These are phyloP conservation scores for Xylaria sp. DNA, from an alignment of 2,329 filamentous ascomycete genomes.

Conservation along the genomic window DNA sequence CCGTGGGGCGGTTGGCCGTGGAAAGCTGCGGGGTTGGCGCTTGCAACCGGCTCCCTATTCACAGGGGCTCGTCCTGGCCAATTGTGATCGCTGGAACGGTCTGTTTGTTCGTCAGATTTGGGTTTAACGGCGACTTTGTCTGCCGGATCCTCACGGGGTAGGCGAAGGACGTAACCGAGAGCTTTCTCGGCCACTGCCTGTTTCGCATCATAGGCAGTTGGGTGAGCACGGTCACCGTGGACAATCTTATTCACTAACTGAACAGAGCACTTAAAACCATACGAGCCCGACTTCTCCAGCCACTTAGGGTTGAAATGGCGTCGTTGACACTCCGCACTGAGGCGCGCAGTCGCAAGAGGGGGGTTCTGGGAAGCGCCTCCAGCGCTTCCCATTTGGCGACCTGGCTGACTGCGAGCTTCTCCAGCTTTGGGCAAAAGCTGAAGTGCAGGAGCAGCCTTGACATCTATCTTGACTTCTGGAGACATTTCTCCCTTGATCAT, in stretches of 20 bases:
- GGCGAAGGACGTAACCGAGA: conserved; percentile 31
- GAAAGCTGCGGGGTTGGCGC: conserved; percentile 6
- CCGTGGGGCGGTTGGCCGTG: conserved; percentile 18
- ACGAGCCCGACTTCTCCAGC: conserved; percentile 31
- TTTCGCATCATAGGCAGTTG: conserved; percentile 42
- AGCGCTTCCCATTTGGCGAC: conserved; percentile 1
- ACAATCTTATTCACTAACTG: conserved; percentile 36
- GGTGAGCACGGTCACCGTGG: conserved; percentile 28
- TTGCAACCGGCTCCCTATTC: conserved; percentile 22
- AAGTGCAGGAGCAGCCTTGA: conserved; percentile 12
- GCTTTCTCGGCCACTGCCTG: conserved; percentile 39
- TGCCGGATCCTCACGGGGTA: conserved; percentile 28
- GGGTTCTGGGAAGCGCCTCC: not conserved
- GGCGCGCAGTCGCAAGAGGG: conserved; percentile 28
- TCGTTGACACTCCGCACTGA: conserved; percentile 45
- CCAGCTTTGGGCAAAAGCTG: conserved; percentile 1
- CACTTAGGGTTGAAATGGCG: conserved; percentile 48
- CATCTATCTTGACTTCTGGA: conserved; percentile 15
- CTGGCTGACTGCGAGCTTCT: not conserved
- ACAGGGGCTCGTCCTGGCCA: conserved; percentile 6
- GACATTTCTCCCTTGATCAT: conserved; percentile 16
- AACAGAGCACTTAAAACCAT: conserved; percentile 41
- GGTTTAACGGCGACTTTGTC: conserved; percentile 10
- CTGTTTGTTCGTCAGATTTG: conserved; percentile 18
- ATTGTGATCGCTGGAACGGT: conserved; percentile 12